Evolutionary conservation across 1,284 basidiomycete genomes (phyloP).

Genomic region (Phlebopus sp.): DNA sequence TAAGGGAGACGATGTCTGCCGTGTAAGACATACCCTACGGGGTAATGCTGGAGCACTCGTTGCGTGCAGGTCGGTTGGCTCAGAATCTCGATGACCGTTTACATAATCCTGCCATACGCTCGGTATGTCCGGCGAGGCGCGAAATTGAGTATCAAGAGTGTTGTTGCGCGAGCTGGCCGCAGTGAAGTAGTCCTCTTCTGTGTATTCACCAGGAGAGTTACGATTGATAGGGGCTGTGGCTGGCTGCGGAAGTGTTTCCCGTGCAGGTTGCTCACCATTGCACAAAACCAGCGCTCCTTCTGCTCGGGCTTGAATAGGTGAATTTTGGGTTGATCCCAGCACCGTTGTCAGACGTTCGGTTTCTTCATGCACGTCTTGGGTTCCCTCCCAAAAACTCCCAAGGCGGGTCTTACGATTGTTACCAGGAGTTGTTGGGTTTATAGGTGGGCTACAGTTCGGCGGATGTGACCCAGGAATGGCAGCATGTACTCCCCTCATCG

Average conservation of each 20-base stretch:
- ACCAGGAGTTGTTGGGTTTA: conserved; percentile 43
- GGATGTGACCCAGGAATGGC: conserved; percentile 64
- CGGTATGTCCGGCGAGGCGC: conserved; percentile 17
- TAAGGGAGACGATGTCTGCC: conserved; percentile 60
- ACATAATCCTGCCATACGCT: conserved; percentile 27
- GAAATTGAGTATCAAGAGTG: conserved; percentile 19
- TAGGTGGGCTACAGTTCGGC: conserved; percentile 28
- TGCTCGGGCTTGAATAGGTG: conserved; percentile 15
- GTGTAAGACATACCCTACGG: conserved; percentile 50
- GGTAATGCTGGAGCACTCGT: conserved; percentile 43
- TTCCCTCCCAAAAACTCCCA: conserved; percentile 71
- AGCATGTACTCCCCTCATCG: conserved; percentile 71
- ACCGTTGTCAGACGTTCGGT: conserved; percentile 26
- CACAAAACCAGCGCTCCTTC: conserved; percentile 7
- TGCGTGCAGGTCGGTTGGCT: conserved; percentile 22
- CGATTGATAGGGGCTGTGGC: conserved; percentile 20
- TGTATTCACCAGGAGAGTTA: conserved; percentile 25
- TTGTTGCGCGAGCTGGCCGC: conserved; percentile 25
- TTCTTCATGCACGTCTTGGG: conserved; percentile 44
- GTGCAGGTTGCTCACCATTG: conserved; percentile 9
- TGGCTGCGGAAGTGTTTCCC: conserved; percentile 10
- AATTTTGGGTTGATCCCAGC: conserved; percentile 26
- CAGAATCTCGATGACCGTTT: conserved; percentile 25
- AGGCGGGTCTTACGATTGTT: conserved; percentile 53
- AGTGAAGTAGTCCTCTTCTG: conserved; percentile 34